A percentile compares a stretch with the other conserved stretches of the same genome.
Evolutionary conservation across 2,329 filamentous ascomycete species (phyloP).

Genomic region (Pseudocercospora crystallina): DNA sequence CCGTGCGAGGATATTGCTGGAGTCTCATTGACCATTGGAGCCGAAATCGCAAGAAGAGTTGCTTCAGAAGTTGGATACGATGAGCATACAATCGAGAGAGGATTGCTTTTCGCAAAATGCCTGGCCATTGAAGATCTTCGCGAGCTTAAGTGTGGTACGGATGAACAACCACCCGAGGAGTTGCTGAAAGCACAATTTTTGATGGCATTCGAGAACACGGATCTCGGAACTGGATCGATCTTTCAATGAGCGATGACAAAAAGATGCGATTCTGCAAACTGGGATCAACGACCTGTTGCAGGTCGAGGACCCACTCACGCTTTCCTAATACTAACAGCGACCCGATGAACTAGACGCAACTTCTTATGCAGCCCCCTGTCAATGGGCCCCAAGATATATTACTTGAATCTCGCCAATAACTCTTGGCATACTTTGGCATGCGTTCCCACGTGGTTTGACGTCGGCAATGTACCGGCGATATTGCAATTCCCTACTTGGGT

Average conservation of each 20-base stretch:
- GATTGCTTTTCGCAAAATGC: conserved; percentile 3
- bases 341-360: too few relatives aligned
- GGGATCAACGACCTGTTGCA: too few relatives aligned
- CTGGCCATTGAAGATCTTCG: conserved; percentile 4
- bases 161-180: conserved; percentile 3
- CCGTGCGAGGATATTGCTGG: conserved; percentile 8
- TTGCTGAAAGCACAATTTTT: background rate
- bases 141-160: background rate
- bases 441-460: too few relatives aligned
- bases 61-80: background rate
- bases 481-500: too few relatives aligned
- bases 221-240: background rate
- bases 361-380: too few relatives aligned
- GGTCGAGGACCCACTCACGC: too few relatives aligned
- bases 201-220: background rate
- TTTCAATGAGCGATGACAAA: background rate
- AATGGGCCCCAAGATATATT: too few relatives aligned
- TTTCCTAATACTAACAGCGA: too few relatives aligned
- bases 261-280: too few relatives aligned
- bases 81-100: background rate
- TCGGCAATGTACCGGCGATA: too few relatives aligned
- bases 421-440: too few relatives aligned
- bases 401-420: too few relatives aligned
- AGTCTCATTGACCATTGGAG: background rate
- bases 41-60: background rate